A percentile compares a stretch with the other conserved stretches of the same genome.
Conservation (phyloP, 2,329 filamentous ascomycete species). For the Beauveria caledonica region DNA sequence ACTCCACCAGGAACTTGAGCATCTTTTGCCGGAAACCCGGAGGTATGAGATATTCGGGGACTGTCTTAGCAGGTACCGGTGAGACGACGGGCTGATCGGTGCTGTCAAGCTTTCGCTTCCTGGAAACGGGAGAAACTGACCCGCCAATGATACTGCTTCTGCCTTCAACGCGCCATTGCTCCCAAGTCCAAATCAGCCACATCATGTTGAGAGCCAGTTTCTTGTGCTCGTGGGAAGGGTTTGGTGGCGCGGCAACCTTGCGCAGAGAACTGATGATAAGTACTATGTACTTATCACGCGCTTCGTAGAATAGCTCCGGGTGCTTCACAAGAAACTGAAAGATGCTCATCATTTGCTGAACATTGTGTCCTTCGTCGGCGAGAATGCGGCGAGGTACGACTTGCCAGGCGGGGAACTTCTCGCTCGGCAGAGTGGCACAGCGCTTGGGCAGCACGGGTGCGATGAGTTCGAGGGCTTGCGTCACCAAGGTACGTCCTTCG, state of each 20-base stretch:
- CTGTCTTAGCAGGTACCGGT: constrained; percentile 40
- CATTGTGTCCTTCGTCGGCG: constrained; percentile 87
- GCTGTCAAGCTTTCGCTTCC: constrained; percentile 71
- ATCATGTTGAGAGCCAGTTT: constrained; percentile 87
- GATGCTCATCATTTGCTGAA: constrained; percentile 93
- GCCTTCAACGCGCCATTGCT: constrained; percentile 69
- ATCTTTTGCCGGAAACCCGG: constrained; percentile 64
- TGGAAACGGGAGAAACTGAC: constrained; percentile 63
- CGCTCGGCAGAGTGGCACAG: constrained; percentile 57
- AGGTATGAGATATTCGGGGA: constrained; percentile 60
- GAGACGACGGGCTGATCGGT: constrained; percentile 41
- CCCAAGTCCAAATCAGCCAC: constrained; percentile 86
- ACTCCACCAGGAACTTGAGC: constrained; percentile 91
- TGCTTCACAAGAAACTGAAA: constrained; percentile 95
- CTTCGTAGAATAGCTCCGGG: constrained; percentile 89
- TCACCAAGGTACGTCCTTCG: constrained; percentile 84
- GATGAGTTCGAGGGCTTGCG: constrained; percentile 87
- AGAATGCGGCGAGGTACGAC: constrained; percentile 84
- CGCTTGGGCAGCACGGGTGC: constrained; percentile 89
- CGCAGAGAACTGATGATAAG: constrained; percentile 82
- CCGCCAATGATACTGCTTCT: constrained; percentile 31
- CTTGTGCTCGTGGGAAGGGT: constrained; percentile 82
- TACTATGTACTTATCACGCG: constrained; percentile 80
- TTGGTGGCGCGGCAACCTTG: constrained; percentile 78
- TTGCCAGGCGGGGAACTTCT: constrained; percentile 78